A percentile compares a stretch with the other conserved stretches of the same genome.
phyloP scores from a whole-genome alignment of 306 rosid genomes.

The Quillaja saponaria region DNA sequence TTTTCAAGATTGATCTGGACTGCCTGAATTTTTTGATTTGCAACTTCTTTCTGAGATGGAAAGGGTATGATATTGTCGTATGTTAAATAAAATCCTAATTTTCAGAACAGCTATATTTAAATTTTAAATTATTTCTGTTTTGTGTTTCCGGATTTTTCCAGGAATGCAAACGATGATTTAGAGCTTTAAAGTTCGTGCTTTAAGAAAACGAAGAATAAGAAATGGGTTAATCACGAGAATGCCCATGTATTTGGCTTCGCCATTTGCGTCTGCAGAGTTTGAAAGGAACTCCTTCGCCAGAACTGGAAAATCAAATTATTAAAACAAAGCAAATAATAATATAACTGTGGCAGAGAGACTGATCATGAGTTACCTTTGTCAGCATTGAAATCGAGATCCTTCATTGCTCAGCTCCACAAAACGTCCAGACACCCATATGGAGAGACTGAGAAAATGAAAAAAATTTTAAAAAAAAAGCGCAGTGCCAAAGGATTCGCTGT shows the following conservation, averaged over 20 bases:
- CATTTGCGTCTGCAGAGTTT: constrained; percentile 65
- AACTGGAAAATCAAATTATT: constrained; percentile 36
- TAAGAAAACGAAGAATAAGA: background rate
- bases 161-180: constrained; percentile 18
- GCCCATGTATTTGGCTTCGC: constrained; percentile 72
- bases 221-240: constrained; percentile 56
- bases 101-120: background rate
- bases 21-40: constrained; percentile 75
- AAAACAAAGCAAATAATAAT: background rate
- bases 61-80: background rate
- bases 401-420: constrained; percentile 40
- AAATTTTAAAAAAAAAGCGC: no score
- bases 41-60: constrained; percentile 78
- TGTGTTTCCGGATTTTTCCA: background rate
- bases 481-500: no score
- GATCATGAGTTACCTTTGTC: constrained; percentile 60
- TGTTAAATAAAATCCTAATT: no score
- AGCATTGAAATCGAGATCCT: constrained; percentile 53
- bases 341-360: background rate
- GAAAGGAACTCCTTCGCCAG: constrained; percentile 79
- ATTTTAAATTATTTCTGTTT: background rate
- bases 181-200: constrained; percentile 9
- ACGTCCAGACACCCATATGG: constrained; percentile 21
- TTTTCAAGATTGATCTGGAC: constrained; percentile 84
- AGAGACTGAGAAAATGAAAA: background rate